These are phyloP conservation scores for Paramecium pentaurelia DNA, from an alignment of 73 alveolate species.

Conservation along the genomic window DNA sequence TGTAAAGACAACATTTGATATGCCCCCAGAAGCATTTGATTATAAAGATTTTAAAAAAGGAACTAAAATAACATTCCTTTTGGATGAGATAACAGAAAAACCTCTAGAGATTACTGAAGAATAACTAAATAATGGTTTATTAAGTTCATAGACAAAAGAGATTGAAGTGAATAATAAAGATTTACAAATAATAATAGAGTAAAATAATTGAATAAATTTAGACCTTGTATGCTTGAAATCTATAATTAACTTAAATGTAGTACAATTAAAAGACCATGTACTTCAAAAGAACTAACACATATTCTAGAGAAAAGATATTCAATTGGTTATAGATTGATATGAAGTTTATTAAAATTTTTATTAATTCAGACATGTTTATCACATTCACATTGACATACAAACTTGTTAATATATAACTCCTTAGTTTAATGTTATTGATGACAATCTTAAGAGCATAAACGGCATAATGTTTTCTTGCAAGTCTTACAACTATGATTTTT, in stretches of 20 bases:
- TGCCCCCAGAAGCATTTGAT: constrained; percentile 24
- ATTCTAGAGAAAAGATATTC: neutral
- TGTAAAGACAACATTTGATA: neutral
- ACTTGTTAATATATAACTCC: neutral
- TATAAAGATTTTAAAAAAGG: neutral
- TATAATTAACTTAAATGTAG: neutral
- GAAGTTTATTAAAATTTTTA: neutral
- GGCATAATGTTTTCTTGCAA: neutral
- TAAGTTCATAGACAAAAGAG: neutral
- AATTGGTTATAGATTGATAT: neutral
- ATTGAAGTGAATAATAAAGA: neutral
- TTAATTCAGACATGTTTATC: constrained; percentile 13
- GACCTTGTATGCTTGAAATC: neutral
- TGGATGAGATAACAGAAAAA: neutral
- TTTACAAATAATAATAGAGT: neutral
- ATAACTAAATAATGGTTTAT: neutral
- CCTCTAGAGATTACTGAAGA: neutral
- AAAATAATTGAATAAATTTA: neutral
- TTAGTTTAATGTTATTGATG: neutral
- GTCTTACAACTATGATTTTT: neutral
- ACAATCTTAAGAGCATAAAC: neutral
- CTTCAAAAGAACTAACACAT: neutral
- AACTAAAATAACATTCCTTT: neutral
- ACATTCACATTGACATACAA: neutral
- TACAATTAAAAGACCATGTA: neutral